Percentiles rank a stretch among this genome's conserved stretches.
Evolutionary conservation across 2,329 filamentous ascomycete species (phyloP).

Genomic region (Grosmannia clavigera): DNA sequence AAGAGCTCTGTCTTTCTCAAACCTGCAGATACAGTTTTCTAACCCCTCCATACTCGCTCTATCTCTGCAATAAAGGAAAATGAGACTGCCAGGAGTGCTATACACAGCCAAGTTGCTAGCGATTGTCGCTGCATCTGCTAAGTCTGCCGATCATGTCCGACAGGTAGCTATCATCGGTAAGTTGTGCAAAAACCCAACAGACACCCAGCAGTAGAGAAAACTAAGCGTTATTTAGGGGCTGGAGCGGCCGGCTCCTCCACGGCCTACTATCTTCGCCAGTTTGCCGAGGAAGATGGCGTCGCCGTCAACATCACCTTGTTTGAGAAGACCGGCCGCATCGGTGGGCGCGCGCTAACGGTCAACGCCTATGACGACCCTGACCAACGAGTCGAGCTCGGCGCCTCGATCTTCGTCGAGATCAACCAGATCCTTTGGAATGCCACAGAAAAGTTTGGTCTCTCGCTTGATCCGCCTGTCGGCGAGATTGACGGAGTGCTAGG

Average conservation of each 20-base stretch:
- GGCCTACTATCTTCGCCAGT: constrained; percentile 69
- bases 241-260: constrained; percentile 79
- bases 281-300: constrained; percentile 47
- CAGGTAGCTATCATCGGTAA: constrained; percentile 19
- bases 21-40: background rate
- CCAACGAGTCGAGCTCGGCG: constrained; percentile 72
- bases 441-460: constrained; percentile 57
- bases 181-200: background rate
- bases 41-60: background rate
- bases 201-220: background rate
- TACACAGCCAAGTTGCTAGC: background rate
- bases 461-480: constrained; percentile 31
- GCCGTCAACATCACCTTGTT: constrained; percentile 75
- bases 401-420: constrained; percentile 77
- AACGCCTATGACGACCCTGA: constrained; percentile 56
- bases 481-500: constrained; percentile 48
- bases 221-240: constrained; percentile 46
- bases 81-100: background rate
- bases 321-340: constrained; percentile 65
- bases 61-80: background rate
- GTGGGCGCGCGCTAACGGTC: constrained; percentile 79
- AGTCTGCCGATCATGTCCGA: constrained; percentile 7
- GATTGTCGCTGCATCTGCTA: background rate
- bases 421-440: constrained; percentile 76
- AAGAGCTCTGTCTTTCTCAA: background rate